Evolutionary conservation across 305 asterid genomes (phyloP), one percentile per base, ranked within the genome.

Genomic region (Fraxinus ornus): DNA sequence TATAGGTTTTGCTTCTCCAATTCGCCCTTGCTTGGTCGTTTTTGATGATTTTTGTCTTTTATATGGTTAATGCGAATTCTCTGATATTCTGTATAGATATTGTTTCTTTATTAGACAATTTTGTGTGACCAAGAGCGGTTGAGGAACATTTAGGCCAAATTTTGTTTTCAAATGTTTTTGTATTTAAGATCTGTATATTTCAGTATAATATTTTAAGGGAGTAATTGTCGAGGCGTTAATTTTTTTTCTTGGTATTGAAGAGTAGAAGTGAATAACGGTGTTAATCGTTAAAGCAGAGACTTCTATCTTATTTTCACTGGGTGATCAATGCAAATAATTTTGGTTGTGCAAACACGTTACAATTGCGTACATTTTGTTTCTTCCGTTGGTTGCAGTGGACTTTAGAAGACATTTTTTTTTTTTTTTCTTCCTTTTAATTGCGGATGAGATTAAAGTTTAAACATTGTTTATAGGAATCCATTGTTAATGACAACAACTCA

Each of bases 1-100:
- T 32, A 70, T 70, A 68, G 75, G 7, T 68, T 24, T 68, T 68
- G 75, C 75, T 68, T 68, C 75, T 68, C 75, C 75, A 66, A 12
- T 66, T 26, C 33, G 30, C 74, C 60, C 68, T 19, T 19, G 35
- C 36, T 24, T 15, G 28, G 13, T 62, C 74, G 2, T 5, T 3
- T 24, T 17, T 26, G 74, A 13, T 68, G 75, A 68, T 28, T 68
- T 68, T 68, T 12, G 75, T 12, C 3, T 28, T 68, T 26, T 28
- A 66, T 66, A 68, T 28, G 41, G 41, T 30, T 70, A 70, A 70
- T 13, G 41, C 22, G 22, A 28, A 32, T 44, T 70, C 21, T 70
- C 21, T 70, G 12, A 32, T 70, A 32, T 70, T 70, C 24, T 70
- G 76, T 70, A 70, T 30, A 70, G 76, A 12, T 70, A 64, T 24